These are phyloP conservation scores for Conticribra guillardii DNA, from an alignment of 108 stramenopile species.

Conservation along the genomic window DNA sequence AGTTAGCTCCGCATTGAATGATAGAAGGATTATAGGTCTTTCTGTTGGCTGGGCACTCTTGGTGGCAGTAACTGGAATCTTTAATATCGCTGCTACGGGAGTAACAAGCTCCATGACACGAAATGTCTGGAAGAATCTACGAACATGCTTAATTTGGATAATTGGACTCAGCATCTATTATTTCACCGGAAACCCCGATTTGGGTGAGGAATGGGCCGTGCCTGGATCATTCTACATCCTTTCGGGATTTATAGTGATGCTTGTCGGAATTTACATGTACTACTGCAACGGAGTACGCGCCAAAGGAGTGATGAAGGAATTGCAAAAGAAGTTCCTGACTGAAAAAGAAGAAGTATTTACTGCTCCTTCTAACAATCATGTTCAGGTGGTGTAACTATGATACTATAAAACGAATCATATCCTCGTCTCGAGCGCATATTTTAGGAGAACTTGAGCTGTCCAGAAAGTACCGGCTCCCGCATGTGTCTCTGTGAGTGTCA, in stretches of 20 bases:
- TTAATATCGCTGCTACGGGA: slow-evolving; percentile 50
- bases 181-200: background rate
- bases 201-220: background rate
- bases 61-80: slow-evolving; percentile 44
- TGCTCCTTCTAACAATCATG: no score
- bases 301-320: no score
- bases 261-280: background rate
- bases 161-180: slow-evolving; percentile 28
- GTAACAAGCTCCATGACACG: slow-evolving; percentile 60
- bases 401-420: no score
- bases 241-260: background rate
- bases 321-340: no score
- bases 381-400: no score
- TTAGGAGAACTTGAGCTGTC: no score
- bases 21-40: slow-evolving; percentile 3
- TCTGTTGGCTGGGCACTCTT: slow-evolving; percentile 14
- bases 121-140: slow-evolving; percentile 58
- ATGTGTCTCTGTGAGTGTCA: no score
- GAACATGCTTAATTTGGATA: slow-evolving; percentile 48
- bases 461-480: no score
- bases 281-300: no score
- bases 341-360: no score
- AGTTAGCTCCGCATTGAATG: slow-evolving; percentile 5
- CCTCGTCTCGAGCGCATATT: no score
- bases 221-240: background rate